Evolutionary conservation across 805 yeast genomes (phyloP), one percentile per base, ranked within the genome.

Genomic region (Candida argentea): DNA sequence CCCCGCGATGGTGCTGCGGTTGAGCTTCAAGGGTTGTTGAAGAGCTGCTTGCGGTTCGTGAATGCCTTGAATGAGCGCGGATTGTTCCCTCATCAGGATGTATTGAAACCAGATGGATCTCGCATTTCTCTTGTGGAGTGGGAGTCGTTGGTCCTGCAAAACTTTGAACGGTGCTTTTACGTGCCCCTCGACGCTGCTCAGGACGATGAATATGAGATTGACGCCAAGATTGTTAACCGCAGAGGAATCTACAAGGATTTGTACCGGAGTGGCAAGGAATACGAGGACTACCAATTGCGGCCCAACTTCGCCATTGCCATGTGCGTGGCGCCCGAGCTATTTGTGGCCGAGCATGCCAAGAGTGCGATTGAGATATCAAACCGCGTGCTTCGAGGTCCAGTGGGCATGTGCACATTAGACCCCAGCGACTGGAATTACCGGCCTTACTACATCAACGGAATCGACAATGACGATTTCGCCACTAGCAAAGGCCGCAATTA

Each of bases 1-100:
- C 97, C 98, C 14, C 71, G 98, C 48, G 95, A 87, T 54, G 98
- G 98, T 20, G 95, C 96, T 2, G 95, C 94, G 3, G 66, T 89
- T 31, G 98, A 89, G 53, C 80, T 89, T 32, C 85, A 74, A 42
- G 98, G 96, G 0, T 59, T 89, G 35, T 57, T 91, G 46, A 87
- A 87, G 56, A 82, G 94, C 52, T 56, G 83, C 1, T 58, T 89
- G 44, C 62, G 95, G 37, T 91, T 86, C 69, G 86, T 84, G 12
- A 65, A 72, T 40, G 66, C 70, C 24, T 54, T 85, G 36, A 52
- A 73, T 25, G 39, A 52, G 9, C 44, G 64, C 20, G 82, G 81
- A 0, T 37, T 58, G 20, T 89, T 84, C 47, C 55, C 67, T 13
- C 69, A 72, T 42, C 57, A 62, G 3, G 53, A 57, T 2, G 95